phyloP scores from a whole-genome alignment of 2,329 filamentous ascomycete genomes.

The Penicillium concentricum region DNA sequence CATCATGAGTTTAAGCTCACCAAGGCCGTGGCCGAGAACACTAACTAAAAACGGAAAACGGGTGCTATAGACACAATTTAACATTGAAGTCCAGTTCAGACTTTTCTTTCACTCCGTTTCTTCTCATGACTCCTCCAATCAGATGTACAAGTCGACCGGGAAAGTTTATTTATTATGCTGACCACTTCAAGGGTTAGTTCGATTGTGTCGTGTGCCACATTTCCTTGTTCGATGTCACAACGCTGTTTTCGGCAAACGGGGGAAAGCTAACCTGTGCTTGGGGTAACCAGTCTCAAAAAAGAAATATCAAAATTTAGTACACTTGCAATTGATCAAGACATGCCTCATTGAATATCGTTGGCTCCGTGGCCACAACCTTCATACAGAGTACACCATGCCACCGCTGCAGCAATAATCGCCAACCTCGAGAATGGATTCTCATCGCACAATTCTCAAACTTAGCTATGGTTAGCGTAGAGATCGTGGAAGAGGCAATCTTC shows the following conservation, averaged over 20 bases:
- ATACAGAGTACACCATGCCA: constrained; percentile 6
- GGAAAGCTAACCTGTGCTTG: background rate
- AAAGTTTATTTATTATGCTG: background rate
- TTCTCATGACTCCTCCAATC: background rate
- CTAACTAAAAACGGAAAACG: background rate
- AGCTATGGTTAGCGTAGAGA: background rate
- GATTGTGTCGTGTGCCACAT: background rate
- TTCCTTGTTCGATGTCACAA: background rate
- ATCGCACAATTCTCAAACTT: background rate
- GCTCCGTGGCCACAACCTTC: background rate
- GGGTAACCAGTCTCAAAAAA: background rate
- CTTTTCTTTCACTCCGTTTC: background rate
- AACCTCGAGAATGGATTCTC: constrained; percentile 6
- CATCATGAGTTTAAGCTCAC: background rate
- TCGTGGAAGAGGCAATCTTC: background rate
- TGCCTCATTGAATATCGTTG: background rate
- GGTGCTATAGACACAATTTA: background rate
- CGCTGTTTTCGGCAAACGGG: background rate
- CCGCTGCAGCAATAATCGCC: constrained; percentile 1
- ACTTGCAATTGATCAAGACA: background rate
- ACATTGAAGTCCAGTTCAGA: background rate
- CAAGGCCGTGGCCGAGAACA: background rate
- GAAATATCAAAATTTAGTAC: background rate
- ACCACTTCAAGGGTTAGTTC: no score
- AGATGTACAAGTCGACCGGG: no score